A percentile compares a stretch with the other conserved stretches of the same genome.
Conservation (phyloP, 495 filamentous ascomycete genomes). For the Podospora didyma region DNA sequence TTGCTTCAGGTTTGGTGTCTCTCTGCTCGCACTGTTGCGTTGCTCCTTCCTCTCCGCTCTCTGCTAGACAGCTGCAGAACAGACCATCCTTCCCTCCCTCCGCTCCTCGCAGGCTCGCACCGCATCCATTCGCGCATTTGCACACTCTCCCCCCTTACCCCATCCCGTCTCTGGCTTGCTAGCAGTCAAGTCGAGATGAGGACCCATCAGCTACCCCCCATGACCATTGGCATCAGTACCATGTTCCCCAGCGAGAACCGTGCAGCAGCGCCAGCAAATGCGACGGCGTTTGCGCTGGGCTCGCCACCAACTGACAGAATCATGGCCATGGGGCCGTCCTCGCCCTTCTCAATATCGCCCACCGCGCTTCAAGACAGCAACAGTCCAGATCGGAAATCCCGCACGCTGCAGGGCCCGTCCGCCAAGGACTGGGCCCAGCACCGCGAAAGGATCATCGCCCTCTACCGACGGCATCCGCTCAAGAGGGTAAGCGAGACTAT, state of each 20-base stretch:
- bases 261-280: constrained; percentile 24
- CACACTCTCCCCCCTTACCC: too few relatives aligned
- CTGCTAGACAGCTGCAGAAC: too few relatives aligned
- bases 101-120: too few relatives aligned
- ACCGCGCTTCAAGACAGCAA: neutral
- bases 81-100: too few relatives aligned
- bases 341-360: neutral
- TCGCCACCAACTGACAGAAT: constrained; percentile 3
- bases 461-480: constrained; percentile 28
- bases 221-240: constrained; percentile 15
- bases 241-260: constrained; percentile 27
- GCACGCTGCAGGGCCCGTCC: constrained; percentile 30
- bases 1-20: neutral
- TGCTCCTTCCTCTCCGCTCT: too few relatives aligned
- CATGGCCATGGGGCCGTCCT: neutral
- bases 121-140: too few relatives aligned
- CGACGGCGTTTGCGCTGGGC: constrained; percentile 13
- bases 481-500: constrained; percentile 31
- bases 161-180: neutral
- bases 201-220: neutral
- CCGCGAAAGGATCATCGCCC: constrained; percentile 29
- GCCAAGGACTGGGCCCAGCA: constrained; percentile 27
- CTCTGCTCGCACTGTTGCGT: neutral
- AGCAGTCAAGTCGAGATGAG: neutral
- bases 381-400: constrained; percentile 21